These are phyloP conservation scores for Vanilla planifolia DNA, from an alignment of 106 monocot genomes.

Conservation along the genomic window DNA sequence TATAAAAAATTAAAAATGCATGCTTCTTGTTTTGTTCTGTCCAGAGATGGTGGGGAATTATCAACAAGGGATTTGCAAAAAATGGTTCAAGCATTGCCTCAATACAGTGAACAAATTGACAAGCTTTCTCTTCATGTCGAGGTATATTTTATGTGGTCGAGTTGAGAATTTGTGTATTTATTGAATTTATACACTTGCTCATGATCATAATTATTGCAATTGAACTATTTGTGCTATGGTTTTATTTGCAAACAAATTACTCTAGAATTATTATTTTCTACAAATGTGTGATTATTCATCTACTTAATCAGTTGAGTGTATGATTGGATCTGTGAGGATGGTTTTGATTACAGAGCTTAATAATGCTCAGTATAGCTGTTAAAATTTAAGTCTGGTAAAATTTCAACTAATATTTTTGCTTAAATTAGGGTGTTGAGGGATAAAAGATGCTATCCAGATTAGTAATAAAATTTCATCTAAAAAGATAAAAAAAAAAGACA, in stretches of 20 bases:
- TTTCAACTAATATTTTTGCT: too few relatives aligned
- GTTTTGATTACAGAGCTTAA: too few relatives aligned
- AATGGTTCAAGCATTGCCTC: slow-evolving; percentile 94
- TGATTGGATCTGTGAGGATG: too few relatives aligned
- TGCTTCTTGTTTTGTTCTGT: neutral
- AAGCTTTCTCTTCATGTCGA: slow-evolving; percentile 97
- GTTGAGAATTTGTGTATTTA: neutral
- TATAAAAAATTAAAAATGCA: slow-evolving; percentile 1
- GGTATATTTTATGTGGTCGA: slow-evolving; percentile 21
- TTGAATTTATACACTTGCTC: neutral
- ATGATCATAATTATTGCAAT: neutral
- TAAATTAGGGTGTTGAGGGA: too few relatives aligned
- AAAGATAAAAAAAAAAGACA: too few relatives aligned
- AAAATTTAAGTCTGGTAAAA: too few relatives aligned
- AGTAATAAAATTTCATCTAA: too few relatives aligned
- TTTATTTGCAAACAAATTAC: neutral
- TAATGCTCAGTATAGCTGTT: too few relatives aligned
- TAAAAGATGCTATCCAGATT: too few relatives aligned
- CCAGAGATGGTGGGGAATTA: slow-evolving; percentile 72
- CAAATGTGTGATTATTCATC: neutral
- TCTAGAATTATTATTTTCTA: neutral
- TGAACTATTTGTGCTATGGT: neutral
- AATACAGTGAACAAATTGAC: slow-evolving; percentile 96
- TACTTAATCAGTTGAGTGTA: too few relatives aligned
- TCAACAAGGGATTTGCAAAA: slow-evolving; percentile 95